Evolutionary conservation across 2,329 filamentous ascomycete genomes (phyloP), one percentile per base, ranked within the genome.

Genomic region (Exserohilum turcica): DNA sequence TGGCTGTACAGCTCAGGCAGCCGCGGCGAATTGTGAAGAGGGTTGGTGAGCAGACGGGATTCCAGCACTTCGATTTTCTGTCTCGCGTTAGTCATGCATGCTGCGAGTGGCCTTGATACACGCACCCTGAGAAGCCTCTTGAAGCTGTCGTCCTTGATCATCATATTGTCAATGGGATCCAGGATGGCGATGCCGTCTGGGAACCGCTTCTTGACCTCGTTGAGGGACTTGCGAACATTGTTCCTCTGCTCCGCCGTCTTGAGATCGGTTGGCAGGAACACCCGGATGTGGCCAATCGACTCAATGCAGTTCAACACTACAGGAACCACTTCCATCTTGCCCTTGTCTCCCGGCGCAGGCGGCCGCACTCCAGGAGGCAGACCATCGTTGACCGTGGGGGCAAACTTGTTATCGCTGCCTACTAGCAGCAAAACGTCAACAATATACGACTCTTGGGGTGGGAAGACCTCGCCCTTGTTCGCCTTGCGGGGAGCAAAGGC

Each of bases 41-140:
- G 92, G 73, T 96, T 97, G 12, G 90, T 85, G 24, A 97, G 78
- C 18, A 99, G 80, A 46, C 91, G 87, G 5, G 93, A 94, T 76
- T 99, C 94, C 2, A 99, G 84, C 9, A 97, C 90, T 76, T 99
- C 94, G 56, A 99, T 97, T 84, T 97, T 97, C 76, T 92, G 80
- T 5, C 8, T 3, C 46, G 18, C n/a, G 49, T 71, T 56, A 71
- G 64, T 13, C 1, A 13, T 1, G 2, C 3, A 16, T 13, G 8
- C 2, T 29, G 10, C 3, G 27, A n/a, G 40, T 2, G 1, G 12
- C 6, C 18, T 4, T 1, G 12, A 6, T 16, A 5, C 19, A 67
- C 80, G 65, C 77, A 84, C 82, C 65, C 85, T 77, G 10, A 97
- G 83, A 3, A 97, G 84, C 72, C 92, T 91, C 80, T 95, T 97